Evolutionary conservation across 352 stramenopile species (phyloP).

Genomic region (Peronospora belbahrii): DNA sequence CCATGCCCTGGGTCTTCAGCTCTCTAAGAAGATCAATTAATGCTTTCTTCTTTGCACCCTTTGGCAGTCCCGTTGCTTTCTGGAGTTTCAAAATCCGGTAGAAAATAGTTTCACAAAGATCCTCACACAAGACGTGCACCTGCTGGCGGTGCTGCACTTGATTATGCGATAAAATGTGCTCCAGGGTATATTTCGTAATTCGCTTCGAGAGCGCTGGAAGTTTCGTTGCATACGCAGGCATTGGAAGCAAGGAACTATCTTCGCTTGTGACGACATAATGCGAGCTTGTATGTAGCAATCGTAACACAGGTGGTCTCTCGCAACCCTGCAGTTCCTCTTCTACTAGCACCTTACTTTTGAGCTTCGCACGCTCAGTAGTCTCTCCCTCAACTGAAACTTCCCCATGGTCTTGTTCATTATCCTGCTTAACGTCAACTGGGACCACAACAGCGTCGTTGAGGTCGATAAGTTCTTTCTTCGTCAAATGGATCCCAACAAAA

Average conservation of each 20-base stretch:
- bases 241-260: constrained; percentile 1
- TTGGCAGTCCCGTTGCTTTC: constrained; percentile 77
- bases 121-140: constrained; percentile 68
- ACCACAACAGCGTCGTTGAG: constrained; percentile 42
- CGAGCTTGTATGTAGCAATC: constrained; percentile 15
- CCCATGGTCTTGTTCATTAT: constrained; percentile 16
- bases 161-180: constrained; percentile 58
- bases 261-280: background rate
- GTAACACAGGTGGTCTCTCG: constrained; percentile 18
- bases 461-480: constrained; percentile 51
- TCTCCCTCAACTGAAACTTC: constrained; percentile 6
- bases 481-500: constrained; percentile 65
- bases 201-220: constrained; percentile 51
- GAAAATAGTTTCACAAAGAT: constrained; percentile 92
- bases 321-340: constrained; percentile 8
- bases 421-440: constrained; percentile 20
- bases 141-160: constrained; percentile 59
- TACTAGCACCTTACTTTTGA: constrained; percentile 1
- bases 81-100: constrained; percentile 87
- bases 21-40: constrained; percentile 92
- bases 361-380: constrained; percentile 3
- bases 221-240: constrained; percentile 39
- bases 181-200: constrained; percentile 64
- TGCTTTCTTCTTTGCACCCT: constrained; percentile 96
- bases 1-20: constrained; percentile 80